These are phyloP conservation scores for Trichoderma sp. DNA, from an alignment of 2,329 filamentous ascomycete species.

Conservation along the genomic window DNA sequence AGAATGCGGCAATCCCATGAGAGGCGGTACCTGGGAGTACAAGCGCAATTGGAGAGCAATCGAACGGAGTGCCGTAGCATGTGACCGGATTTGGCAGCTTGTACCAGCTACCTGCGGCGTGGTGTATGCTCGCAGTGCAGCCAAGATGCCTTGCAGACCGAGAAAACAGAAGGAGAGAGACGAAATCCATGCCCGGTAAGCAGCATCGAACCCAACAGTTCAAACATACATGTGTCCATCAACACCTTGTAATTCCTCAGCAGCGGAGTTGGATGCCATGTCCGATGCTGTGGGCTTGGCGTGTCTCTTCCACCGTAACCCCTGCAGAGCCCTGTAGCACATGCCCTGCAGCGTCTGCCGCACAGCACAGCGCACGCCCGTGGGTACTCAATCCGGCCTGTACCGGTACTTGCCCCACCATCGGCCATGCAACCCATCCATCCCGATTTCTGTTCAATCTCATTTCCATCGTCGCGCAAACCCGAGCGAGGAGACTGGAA, in stretches of 20 bases:
- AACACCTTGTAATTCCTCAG: not conserved
- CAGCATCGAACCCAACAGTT: not conserved
- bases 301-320: not conserved
- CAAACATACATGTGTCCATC: no score
- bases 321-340: not conserved
- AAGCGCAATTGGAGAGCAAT: not conserved
- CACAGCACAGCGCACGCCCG: not conserved
- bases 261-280: not conserved
- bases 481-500: not conserved
- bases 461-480: slow-evolving; percentile 10
- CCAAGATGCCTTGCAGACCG: not conserved
- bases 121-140: not conserved
- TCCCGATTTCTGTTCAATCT: not conserved
- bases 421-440: slow-evolving; percentile 10
- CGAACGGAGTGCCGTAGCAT: not conserved
- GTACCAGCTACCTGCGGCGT: not conserved
- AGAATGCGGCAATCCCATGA: not conserved
- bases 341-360: not conserved
- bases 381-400: not conserved
- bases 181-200: not conserved
- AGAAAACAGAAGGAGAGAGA: not conserved
- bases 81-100: not conserved
- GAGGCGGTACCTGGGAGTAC: not conserved
- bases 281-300: no score
- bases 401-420: slow-evolving; percentile 19